Evolutionary conservation across 108 stramenopile genomes (phyloP), one percentile per base, ranked within the genome.

Genomic region (Schizochytrium sp.): DNA sequence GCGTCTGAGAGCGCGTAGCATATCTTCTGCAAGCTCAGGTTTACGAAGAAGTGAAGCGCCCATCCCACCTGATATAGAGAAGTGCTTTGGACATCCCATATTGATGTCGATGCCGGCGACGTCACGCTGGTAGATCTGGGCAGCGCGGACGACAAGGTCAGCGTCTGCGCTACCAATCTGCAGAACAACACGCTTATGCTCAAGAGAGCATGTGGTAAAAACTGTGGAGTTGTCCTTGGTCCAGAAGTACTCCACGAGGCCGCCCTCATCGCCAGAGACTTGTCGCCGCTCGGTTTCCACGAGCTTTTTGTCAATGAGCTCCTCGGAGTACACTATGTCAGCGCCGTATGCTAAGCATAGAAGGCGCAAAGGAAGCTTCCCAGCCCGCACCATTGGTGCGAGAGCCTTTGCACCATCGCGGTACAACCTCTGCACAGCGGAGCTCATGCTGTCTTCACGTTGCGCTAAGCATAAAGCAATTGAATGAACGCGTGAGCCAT

Each of bases 1-100:
- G 5, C 92, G 72, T 7, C 95, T 88, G 87, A 98, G 88, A 3
- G 96, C 96, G 58, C 96, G 89, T 56, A 93, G 91, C 5, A 93
- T 89, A 91, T 97, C 96, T 38, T 87, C 88, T n/a, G 93, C 92
- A 4, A 90, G 47, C 57, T 92, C 89, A 8, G 93, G 93, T 28
- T 47, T 91, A 50, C 58, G 87, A 38, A 99, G 91, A 0, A 99
- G 90, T 3, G 98, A 97, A 17, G 95, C 93, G 72, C 98, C 98
- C 98, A 99, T 98, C 40, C 97, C 97, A 3, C 96, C 96, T 72
- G 92, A 91, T 7, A 97, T 94, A 69, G 93, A 94, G 91, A 99
- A 99, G 89, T 57, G 55, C 91, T 94, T 98, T 19, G 98, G 98
- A 94, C 98, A 99, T 3, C 98, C 98, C 97, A 98, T 98, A 88